These are phyloP conservation scores for Nicotiana noctiflora DNA, from an alignment of 257 asterid species.

Conservation along the genomic window DNA sequence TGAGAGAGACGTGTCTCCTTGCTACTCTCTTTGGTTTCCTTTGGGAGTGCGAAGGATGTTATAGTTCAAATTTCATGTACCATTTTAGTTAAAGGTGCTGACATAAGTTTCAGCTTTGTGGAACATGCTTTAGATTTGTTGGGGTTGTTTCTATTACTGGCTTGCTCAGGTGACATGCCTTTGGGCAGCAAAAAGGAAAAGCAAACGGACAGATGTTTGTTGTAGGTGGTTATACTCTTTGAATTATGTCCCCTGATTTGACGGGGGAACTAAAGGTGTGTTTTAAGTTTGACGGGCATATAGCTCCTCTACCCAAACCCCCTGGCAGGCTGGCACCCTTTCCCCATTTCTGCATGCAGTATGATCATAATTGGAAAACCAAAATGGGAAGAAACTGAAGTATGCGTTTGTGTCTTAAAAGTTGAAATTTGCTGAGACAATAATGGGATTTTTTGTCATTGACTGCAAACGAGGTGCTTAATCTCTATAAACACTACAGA, in stretches of 20 bases:
- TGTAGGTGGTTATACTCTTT: slow-evolving; percentile 5
- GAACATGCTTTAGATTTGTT: not conserved
- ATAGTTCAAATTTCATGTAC: slow-evolving; percentile 10
- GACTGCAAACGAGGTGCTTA: no score
- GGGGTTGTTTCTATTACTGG: not conserved
- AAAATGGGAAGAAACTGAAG: no score
- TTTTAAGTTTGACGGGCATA: not conserved
- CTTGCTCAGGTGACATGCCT: not conserved
- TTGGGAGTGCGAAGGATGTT: not conserved
- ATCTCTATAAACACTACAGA: no score
- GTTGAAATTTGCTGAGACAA: no score
- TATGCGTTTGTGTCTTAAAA: no score
- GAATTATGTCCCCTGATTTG: slow-evolving; percentile 2
- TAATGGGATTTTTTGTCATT: no score
- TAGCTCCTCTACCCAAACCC: not conserved
- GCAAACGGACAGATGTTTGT: not conserved
- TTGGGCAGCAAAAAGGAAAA: slow-evolving; percentile 1
- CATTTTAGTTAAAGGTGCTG: slow-evolving; percentile 4
- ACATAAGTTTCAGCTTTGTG: slow-evolving; percentile 1
- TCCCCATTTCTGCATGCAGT: not conserved
- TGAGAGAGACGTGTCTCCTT: not conserved
- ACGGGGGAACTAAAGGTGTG: not conserved
- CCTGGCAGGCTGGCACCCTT: not conserved
- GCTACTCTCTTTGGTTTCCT: slow-evolving; percentile 1
- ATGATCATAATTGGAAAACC: not conserved